phyloP scores from a whole-genome alignment of 78 protist species.

The Chrysochromulina parva region DNA sequence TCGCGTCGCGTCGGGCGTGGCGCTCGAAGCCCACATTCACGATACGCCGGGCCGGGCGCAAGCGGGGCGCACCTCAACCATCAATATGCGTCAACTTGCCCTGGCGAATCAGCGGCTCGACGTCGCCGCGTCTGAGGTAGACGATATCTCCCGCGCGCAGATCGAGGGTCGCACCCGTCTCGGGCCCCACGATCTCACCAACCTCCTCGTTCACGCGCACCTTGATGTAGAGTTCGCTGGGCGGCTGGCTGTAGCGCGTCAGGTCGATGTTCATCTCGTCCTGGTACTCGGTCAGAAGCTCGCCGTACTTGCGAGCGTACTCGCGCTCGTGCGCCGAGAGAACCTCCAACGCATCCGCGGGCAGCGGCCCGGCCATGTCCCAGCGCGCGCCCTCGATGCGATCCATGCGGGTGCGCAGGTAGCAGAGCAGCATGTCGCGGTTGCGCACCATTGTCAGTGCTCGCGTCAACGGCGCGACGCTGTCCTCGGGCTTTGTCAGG shows the following conservation, averaged over 20 bases:
- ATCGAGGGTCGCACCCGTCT: background rate
- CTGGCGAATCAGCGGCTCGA: slow-evolving; percentile 27
- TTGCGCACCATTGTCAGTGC: background rate
- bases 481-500: background rate
- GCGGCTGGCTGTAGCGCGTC: slow-evolving; percentile 4
- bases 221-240: background rate
- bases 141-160: background rate
- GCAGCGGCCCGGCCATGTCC: background rate
- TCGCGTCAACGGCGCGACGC: background rate
- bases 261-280: background rate
- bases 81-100: background rate
- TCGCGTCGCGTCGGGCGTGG: too few species aligned
- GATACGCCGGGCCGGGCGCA: too few species aligned
- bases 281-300: background rate
- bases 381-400: background rate
- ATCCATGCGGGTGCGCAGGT: background rate
- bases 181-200: background rate
- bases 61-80: too few species aligned
- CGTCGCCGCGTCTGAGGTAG: slow-evolving; percentile 13
- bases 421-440: background rate
- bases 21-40: too few species aligned
- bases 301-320: background rate
- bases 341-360: background rate
- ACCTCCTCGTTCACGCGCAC: background rate
- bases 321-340: background rate